phyloP scores from a whole-genome alignment of 2,329 filamentous ascomycete genomes.

The Thelonectria discophora region DNA sequence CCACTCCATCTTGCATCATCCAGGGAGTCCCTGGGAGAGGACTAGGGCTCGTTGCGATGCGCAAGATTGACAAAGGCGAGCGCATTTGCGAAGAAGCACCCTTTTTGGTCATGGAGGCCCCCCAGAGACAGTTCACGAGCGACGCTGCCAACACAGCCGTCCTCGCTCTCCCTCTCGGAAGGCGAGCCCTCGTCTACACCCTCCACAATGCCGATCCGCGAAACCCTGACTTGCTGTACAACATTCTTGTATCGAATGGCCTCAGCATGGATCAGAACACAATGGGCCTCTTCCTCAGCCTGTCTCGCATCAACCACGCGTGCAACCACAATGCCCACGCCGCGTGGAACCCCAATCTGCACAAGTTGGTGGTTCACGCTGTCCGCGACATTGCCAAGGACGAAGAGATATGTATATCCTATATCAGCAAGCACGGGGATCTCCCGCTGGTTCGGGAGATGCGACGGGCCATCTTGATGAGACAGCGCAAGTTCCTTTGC shows the following conservation, averaged over 20 bases:
- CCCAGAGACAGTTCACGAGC: not conserved
- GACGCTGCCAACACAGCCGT: not conserved
- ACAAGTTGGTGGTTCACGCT: not conserved
- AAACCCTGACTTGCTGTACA: not conserved
- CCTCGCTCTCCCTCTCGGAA: not conserved
- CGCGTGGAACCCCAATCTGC: not conserved
- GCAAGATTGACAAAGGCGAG: not conserved
- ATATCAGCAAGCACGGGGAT: not conserved
- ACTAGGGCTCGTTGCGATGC: conserved; percentile 8
- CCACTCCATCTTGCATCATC: not conserved
- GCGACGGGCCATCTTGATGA: not conserved
- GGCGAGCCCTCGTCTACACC: not conserved
- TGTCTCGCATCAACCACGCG: not conserved
- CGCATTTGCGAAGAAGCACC: conserved; percentile 2
- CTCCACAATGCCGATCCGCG: not conserved
- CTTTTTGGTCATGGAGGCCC: not conserved
- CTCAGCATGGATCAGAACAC: not conserved
- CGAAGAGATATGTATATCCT: conserved; percentile 1
- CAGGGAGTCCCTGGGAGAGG: conserved; percentile 8
- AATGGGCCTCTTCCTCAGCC: not conserved
- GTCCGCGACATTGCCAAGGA: not conserved
- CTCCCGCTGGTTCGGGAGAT: not conserved
- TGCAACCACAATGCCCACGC: conserved; percentile 1
- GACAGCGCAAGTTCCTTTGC: not conserved
- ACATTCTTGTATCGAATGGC: not conserved